These are phyloP conservation scores for Lenwebbia sp. DNA, from an alignment of 345 rosid species.

Conservation along the genomic window DNA sequence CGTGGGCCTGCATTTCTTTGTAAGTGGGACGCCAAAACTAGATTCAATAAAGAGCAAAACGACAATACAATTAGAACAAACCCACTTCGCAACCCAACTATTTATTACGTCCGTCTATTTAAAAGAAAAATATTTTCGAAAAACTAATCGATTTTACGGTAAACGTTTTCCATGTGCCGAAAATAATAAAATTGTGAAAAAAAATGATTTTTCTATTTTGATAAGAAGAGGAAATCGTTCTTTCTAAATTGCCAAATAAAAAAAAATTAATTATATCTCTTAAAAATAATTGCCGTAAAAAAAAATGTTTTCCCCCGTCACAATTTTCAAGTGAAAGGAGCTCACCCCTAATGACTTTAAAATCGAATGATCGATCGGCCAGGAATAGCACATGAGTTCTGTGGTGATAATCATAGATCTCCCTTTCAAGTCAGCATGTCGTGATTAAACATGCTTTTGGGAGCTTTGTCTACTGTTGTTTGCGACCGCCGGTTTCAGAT, in stretches of 20 bases:
- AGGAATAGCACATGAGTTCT: not conserved
- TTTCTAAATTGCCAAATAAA: too few species aligned
- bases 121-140: not conserved
- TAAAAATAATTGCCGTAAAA: not conserved
- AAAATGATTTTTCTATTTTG: too few species aligned
- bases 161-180: too few species aligned
- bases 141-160: too few species aligned
- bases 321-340: too few species aligned
- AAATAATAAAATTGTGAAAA: too few species aligned
- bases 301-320: too few species aligned
- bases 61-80: not conserved
- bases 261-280: not conserved
- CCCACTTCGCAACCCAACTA: not conserved
- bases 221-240: too few species aligned
- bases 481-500: not conserved
- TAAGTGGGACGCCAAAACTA: not conserved
- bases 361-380: not conserved
- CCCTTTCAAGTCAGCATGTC: not conserved
- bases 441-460: not conserved
- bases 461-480: not conserved
- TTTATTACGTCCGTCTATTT: not conserved
- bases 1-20: not conserved
- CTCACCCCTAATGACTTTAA: too few species aligned
- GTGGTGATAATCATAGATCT: not conserved
- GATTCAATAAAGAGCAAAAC: not conserved